Base-by-base conservation (phyloP, 352 stramenopile species). In the Phytopythium ostracodes region DNA sequence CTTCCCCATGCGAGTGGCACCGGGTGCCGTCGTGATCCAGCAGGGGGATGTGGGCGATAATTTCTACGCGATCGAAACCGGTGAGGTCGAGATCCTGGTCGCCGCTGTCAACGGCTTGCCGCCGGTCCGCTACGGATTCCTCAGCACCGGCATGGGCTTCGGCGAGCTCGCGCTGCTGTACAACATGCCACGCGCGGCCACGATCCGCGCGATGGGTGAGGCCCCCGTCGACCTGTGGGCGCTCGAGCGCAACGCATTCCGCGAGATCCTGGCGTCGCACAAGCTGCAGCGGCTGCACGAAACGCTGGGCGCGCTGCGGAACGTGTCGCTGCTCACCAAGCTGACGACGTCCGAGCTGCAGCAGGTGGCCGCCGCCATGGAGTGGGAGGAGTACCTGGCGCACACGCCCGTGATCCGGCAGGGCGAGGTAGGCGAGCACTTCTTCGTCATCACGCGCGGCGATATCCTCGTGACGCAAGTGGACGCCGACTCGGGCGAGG, bases 91-190 rank as follows among this genome's bases (percentile, higher is more conserved):
- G 62, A 87, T 91, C 58, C 64, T 93, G 24, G 84, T 93, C 10
- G 61, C 79, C 14, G 68, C 82, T 1, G 74, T 75, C 25, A 72
- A 71, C 11, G 85, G 78, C 9, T 64, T 74, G 22, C 70, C 69
- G 5, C 77, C 78, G 0, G 90, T 93, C 56, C 82, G 84, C 22
- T 93, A 90, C 59, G 84, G 84, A 10, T 83, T 78, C 25, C 65
- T 93, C 14, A 66, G 66, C 27, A 54, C 80, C 0, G 82, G 84
- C 6, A 71, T 87, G 68, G 84, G 91, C 7, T 99, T 99, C 77
- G 97, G 97, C 31, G 97, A 99, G 67, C 70, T 99, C 1, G 96
- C 97, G 6, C 73, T 99, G 49, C 81, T 99, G 64, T 99, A 98
- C 73, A 98, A 98, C 65, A 89, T 92, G 73, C 97, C 97, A 11